Conservation (phyloP, 2,329 filamentous ascomycete species). For the Neodidymelliopsis sp. region DNA sequence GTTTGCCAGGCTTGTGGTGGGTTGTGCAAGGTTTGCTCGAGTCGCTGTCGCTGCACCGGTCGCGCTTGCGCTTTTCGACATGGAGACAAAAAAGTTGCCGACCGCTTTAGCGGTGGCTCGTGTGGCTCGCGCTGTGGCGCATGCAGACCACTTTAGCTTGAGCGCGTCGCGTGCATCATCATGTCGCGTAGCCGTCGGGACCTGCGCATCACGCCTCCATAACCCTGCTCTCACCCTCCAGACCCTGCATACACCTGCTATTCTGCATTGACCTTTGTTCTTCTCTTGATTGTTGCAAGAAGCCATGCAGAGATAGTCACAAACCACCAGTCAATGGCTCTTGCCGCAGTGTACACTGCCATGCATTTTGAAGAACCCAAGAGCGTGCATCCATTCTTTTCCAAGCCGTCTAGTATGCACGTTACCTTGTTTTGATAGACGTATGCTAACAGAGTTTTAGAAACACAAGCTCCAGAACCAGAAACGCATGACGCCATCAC, state of each 20-base stretch:
- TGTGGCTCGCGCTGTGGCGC: neutral
- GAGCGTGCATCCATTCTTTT: conserved; percentile 51
- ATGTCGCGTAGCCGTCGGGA: conserved; percentile 8
- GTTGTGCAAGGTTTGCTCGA: conserved; percentile 30
- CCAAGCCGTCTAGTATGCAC: conserved; percentile 37
- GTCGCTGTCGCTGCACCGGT: conserved; percentile 28
- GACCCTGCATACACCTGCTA: neutral
- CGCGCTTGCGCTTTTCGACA: conserved; percentile 23
- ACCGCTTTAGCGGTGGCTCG: conserved; percentile 7
- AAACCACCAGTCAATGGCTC: conserved; percentile 45
- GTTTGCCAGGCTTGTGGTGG: conserved; percentile 35
- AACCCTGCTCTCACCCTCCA: neutral
- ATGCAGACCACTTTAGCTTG: conserved; percentile 15
- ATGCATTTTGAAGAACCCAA: conserved; percentile 49
- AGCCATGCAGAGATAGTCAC: conserved; percentile 5
- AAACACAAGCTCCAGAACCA: conserved; percentile 19
- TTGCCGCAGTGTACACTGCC: conserved; percentile 44
- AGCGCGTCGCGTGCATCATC: conserved; percentile 22
- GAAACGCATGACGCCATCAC: conserved; percentile 7
- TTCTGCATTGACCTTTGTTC: neutral
- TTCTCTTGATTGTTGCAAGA: neutral
- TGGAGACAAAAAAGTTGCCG: conserved; percentile 7
- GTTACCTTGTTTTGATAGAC: too few species aligned
- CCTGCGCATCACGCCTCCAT: conserved; percentile 6
- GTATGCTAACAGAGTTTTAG: conserved; percentile 20